Base-by-base conservation (phyloP, 2,329 filamentous ascomycete species). In the Ceratocystis ficicola region DNA sequence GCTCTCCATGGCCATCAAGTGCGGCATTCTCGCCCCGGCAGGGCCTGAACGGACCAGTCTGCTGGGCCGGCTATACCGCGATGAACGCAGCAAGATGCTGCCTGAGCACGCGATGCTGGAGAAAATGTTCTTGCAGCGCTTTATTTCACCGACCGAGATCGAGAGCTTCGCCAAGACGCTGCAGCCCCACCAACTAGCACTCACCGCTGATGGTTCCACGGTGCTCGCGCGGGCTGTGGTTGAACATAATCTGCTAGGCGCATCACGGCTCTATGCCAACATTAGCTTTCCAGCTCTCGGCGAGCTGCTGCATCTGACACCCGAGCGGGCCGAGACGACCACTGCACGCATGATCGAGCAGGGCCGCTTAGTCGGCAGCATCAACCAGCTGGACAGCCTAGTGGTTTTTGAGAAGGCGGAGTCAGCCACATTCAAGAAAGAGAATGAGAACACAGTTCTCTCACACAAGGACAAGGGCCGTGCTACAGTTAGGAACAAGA, bases 261-360 rank as follows among this genome's bases (percentile, higher is more conserved):
- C 88, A 1, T 96, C 90, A 59, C 83, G 85, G 61, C 77, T 94
- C 17, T 94, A 91, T 75, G 83, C 80, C 71, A 93, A 93, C 73
- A 92, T 93, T 68, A 80, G 81, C 3, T 86, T 90, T 70, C 86
- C 88, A 66, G 86, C 86, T 30, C 80, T 99, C 0, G 94, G 87
- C 0, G 77, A 81, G 48, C 81, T 96, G 46, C 79, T 99, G 15
- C 91, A 89, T 0, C 80, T 96, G 3, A 84, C 89, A 67, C 84
- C 84, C 0, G 88, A 89, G 63, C 88, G 86, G 74, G 93, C 93
- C 2, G 94, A 99, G 78, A 86, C 88, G 67, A 96, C 94, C 65
- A 94, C 93, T 12, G 91, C 93, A 3, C 83, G 85, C 71, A 99
- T 99, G 94, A 90, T 99, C 71, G 92, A 97, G 78, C 92, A 96